A percentile compares a stretch with the other conserved stretches of the same genome.
phyloP scores from a whole-genome alignment of 78 protist genomes.

The Blattamonas nauphoetae region DNA sequence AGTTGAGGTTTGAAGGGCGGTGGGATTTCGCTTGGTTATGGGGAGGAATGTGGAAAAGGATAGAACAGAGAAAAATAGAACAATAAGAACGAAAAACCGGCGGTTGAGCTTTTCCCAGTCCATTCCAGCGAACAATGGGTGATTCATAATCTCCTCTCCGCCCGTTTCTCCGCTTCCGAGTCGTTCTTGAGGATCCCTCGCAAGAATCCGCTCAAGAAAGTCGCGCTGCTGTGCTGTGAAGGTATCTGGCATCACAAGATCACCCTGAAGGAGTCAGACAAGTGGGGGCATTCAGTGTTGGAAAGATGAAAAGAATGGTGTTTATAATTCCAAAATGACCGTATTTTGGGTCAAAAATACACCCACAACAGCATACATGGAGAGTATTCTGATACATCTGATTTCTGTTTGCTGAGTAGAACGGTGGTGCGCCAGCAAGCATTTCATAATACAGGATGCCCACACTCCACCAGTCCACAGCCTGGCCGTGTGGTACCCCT shows the following conservation, averaged over 20 bases:
- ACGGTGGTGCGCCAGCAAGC: conserved; percentile 15
- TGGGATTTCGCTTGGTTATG: not conserved
- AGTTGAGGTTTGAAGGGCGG: conserved; percentile 19
- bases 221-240: not conserved
- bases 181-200: not conserved
- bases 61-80: too few relatives aligned
- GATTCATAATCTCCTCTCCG: not conserved
- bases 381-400: conserved; percentile 14
- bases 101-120: not conserved
- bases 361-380: not conserved
- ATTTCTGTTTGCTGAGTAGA: conserved; percentile 12
- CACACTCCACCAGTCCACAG: conserved; percentile 23
- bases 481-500: conserved; percentile 1
- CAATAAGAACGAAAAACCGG: too few relatives aligned
- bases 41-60: not conserved
- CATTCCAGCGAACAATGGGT: not conserved
- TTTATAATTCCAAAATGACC: too few relatives aligned
- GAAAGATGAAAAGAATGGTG: too few relatives aligned
- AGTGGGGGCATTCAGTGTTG: too few relatives aligned
- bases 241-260: not conserved
- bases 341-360: not conserved
- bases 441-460: conserved; percentile 11
- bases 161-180: not conserved
- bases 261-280: not conserved
- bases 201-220: not conserved